phyloP scores from a whole-genome alignment of 2,329 filamentous ascomycete species.

The Penicillium sp. region DNA sequence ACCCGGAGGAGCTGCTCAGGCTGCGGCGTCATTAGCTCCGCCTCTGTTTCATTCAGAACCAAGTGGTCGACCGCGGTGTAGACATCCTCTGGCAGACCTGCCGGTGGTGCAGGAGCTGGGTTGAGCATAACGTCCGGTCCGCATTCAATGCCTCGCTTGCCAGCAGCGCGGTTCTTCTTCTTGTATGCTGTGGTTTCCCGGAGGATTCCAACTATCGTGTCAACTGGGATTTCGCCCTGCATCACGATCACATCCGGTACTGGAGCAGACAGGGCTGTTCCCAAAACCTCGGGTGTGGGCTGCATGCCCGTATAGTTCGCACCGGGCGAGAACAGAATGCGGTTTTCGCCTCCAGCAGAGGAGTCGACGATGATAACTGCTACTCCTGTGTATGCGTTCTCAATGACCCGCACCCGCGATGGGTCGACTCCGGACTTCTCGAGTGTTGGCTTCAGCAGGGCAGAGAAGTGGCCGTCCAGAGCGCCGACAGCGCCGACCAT shows the following conservation, averaged over 20 bases:
- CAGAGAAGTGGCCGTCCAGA: constrained; percentile 58
- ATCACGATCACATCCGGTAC: constrained; percentile 62
- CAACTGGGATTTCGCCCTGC: constrained; percentile 71
- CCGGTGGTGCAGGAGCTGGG: constrained; percentile 78
- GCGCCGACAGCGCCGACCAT: constrained; percentile 70
- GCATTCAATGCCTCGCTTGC: constrained; percentile 31
- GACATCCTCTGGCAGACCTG: constrained; percentile 59
- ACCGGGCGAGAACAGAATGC: constrained; percentile 68
- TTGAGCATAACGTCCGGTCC: constrained; percentile 69
- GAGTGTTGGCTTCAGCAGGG: constrained; percentile 56
- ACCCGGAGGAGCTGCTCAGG: constrained; percentile 27
- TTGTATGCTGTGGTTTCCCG: constrained; percentile 30
- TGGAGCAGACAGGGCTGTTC: constrained; percentile 34
- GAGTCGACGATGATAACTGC: constrained; percentile 73
- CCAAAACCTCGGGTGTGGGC: constrained; percentile 36
- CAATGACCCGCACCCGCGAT: constrained; percentile 46
- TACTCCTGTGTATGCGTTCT: constrained; percentile 57
- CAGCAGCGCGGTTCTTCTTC: constrained; percentile 43
- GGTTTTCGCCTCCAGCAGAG: constrained; percentile 63
- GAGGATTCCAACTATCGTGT: constrained; percentile 60
- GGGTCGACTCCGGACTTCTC: constrained; percentile 59
- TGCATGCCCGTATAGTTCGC: constrained; percentile 56
- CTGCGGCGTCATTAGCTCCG: constrained; percentile 62
- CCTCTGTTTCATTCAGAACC: constrained; percentile 87
- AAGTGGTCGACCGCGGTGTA: constrained; percentile 69